Evolutionary conservation across 1,284 basidiomycete genomes (phyloP).

Genomic region (Ceratobasidium sp.): DNA sequence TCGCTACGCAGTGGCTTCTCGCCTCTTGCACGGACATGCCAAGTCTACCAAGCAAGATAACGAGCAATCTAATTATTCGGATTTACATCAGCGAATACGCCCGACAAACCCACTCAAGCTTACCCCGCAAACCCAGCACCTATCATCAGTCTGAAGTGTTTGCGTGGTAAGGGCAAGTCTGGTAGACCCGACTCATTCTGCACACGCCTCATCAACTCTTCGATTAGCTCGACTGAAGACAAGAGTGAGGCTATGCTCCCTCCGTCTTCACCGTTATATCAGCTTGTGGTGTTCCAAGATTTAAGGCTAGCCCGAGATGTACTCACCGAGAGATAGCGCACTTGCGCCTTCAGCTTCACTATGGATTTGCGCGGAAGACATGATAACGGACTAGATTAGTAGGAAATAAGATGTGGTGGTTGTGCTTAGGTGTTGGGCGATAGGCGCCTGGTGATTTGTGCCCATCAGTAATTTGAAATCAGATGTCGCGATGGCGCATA

Average conservation of each 20-base stretch:
- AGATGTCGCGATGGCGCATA: too few relatives aligned
- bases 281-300: background rate
- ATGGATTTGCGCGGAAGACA: background rate
- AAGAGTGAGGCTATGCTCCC: background rate
- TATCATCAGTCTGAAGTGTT: background rate
- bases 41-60: background rate
- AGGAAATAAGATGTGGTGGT: too few relatives aligned
- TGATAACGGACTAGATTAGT: too few relatives aligned
- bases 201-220: background rate
- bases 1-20: background rate
- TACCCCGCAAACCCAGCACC: slow-evolving; percentile 7
- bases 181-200: background rate
- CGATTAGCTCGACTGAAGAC: background rate
- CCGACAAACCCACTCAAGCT: background rate
- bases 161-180: background rate
- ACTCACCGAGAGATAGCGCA: background rate
- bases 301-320: background rate
- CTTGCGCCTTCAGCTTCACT: background rate
- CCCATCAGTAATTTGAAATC: too few relatives aligned
- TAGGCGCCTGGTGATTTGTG: too few relatives aligned
- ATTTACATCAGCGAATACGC: background rate
- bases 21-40: background rate
- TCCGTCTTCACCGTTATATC: background rate
- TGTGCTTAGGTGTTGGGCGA: too few relatives aligned
- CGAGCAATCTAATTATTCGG: background rate